Base-by-base conservation (phyloP, 106 monocot species). In the Acanthochlamys bracteata region DNA sequence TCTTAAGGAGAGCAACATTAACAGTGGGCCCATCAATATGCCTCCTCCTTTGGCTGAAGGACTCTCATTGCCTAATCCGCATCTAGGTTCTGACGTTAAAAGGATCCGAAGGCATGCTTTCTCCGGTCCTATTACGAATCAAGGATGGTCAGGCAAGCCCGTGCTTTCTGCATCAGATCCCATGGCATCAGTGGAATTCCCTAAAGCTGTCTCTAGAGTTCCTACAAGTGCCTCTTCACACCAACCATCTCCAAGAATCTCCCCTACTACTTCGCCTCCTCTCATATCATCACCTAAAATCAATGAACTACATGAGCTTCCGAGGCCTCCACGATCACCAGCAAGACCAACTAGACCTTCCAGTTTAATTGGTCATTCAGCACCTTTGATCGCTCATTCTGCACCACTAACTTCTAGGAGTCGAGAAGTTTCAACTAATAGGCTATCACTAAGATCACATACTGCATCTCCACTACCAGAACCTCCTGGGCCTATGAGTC, bases 291-390 rank as follows among this genome's bases (percentile, higher is more conserved):
- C 82, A 17, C 82, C 79, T 20, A 91, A 64, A 60, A 82, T 84
- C 25, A 83, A 59, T 63, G 88, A 85, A 41, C 85, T 96, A 65
- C 91, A 96, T 59, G 88, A 88, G 66, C 90, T 96, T 66, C 96
- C 96, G 16, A 79, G 87, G 39, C 96, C 96, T 53, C 96, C 96
- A 61, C 41, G 55, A 25, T 66, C 53, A 61, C 55, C 62, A 24
- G 12, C 53, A 8, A 54, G 53, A 16, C 19, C 19, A 54, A 54
- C 19, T 54, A 24, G 40, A 53, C 54, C 64, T 13, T 65, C 64
- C 46, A 20, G 43, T 76, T 73, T 83, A 39, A 66, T 79, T 41
- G 76, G 78, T 57, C 78, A 90, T 74, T 96, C 95, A 52, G 95
- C 90, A 0, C 95, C 95, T 16, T 77, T 96, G 65, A n/a, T n/a